These are phyloP conservation scores for Melampsora medusae DNA, from an alignment of 1,284 basidiomycete species.

Conservation along the genomic window DNA sequence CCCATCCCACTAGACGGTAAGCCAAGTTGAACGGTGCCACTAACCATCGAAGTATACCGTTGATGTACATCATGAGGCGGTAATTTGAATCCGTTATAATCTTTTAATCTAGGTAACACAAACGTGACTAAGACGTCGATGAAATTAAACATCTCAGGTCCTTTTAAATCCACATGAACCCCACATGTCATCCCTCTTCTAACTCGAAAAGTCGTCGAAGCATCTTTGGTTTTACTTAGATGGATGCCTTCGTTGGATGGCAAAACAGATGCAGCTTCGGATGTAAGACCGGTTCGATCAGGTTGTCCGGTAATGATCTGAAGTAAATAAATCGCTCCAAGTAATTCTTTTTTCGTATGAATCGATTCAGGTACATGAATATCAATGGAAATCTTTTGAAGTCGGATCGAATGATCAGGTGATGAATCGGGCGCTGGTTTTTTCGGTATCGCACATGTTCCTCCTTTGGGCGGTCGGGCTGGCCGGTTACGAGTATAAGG, in stretches of 20 bases:
- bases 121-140: constrained; percentile 84
- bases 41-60: constrained; percentile 55
- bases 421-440: constrained; percentile 62
- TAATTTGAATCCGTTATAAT: constrained; percentile 77
- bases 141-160: constrained; percentile 90
- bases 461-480: constrained; percentile 70
- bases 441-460: constrained; percentile 66
- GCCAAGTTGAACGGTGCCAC: constrained; percentile 85
- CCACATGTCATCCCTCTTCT: constrained; percentile 78
- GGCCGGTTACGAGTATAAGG: constrained; percentile 73
- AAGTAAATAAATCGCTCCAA: constrained; percentile 80
- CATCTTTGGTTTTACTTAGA: constrained; percentile 73
- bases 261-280: constrained; percentile 56
- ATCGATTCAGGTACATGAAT: constrained; percentile 61
- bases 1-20: constrained; percentile 78
- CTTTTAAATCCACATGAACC: constrained; percentile 83
- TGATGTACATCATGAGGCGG: constrained; percentile 60
- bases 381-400: constrained; percentile 82
- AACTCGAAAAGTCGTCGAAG: constrained; percentile 78
- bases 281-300: constrained; percentile 64
- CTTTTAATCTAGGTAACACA: constrained; percentile 85
- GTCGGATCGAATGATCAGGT: constrained; percentile 67
- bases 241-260: constrained; percentile 70
- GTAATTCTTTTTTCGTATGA: constrained; percentile 70
- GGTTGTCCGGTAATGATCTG: constrained; percentile 84